These are phyloP conservation scores for Phytophthora syringae DNA, from an alignment of 352 stramenopile species.

Conservation along the genomic window DNA sequence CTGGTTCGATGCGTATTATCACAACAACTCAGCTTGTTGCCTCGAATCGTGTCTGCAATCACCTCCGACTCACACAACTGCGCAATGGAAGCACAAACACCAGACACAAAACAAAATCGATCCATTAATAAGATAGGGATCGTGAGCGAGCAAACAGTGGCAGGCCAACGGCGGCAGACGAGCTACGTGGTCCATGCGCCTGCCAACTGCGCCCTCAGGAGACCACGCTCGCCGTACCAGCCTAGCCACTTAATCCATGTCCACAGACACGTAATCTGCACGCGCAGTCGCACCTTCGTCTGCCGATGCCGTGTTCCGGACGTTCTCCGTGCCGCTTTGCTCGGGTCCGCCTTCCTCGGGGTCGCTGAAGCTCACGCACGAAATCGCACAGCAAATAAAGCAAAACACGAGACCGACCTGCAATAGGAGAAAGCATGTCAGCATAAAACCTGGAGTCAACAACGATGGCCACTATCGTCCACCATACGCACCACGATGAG, in stretches of 20 bases:
- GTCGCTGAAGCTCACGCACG: constrained; percentile 63
- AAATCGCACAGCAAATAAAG: constrained; percentile 83
- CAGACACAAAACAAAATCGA: constrained; percentile 35
- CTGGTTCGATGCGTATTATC: too few species aligned
- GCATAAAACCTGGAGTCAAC: not conserved
- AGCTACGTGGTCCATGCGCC: not conserved
- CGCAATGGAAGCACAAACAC: constrained; percentile 5
- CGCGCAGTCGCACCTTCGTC: constrained; percentile 76
- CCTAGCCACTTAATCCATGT: constrained; percentile 52
- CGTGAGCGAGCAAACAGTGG: constrained; percentile 27
- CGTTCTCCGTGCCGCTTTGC: constrained; percentile 47
- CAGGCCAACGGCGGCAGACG: constrained; percentile 6
- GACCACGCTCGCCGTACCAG: constrained; percentile 12
- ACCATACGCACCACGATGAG: constrained; percentile 74
- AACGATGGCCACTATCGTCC: not conserved
- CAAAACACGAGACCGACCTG: constrained; percentile 76
- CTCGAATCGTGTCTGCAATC: not conserved
- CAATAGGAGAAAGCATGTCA: constrained; percentile 3
- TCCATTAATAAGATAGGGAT: constrained; percentile 50
- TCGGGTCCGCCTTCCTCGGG: constrained; percentile 40
- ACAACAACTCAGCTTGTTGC: too few species aligned
- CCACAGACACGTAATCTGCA: constrained; percentile 67
- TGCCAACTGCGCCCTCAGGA: constrained; percentile 10
- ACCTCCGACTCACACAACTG: constrained; percentile 29
- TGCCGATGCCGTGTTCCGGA: constrained; percentile 43